These are phyloP conservation scores for Plasmodium yoelii DNA, from an alignment of 169 alveolate genomes.

Conservation along the genomic window DNA sequence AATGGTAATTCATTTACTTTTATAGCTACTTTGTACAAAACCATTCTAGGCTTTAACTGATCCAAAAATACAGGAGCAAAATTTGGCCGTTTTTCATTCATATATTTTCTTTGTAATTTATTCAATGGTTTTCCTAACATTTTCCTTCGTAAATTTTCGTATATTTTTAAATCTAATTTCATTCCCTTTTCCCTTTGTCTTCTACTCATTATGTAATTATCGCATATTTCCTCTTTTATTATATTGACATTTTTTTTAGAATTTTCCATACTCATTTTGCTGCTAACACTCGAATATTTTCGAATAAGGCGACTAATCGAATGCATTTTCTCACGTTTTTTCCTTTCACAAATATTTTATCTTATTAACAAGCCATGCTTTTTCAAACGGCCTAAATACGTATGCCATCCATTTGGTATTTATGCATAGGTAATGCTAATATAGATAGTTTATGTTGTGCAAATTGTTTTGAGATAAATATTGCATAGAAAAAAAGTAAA, in stretches of 20 bases:
- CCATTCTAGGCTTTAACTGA: constrained; percentile 82
- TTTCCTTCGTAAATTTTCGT: constrained; percentile 47
- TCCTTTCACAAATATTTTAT: neutral
- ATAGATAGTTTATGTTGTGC: neutral
- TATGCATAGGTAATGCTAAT: neutral
- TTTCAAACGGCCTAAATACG: neutral
- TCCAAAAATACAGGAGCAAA: constrained; percentile 83
- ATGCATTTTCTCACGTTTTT: constrained; percentile 23
- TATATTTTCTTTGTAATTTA: constrained; percentile 66
- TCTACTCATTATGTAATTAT: constrained; percentile 29
- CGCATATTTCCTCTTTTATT: constrained; percentile 6
- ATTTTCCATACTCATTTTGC: constrained; percentile 23
- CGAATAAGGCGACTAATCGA: constrained; percentile 8
- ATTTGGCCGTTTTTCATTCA: constrained; percentile 70
- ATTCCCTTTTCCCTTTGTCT: constrained; percentile 49
- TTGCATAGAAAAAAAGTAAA: neutral
- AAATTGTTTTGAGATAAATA: neutral
- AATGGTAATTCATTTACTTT: constrained; percentile 65
- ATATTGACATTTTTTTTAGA: constrained; percentile 20
- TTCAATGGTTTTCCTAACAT: constrained; percentile 73
- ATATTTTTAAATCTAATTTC: constrained; percentile 58
- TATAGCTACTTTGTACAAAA: constrained; percentile 60
- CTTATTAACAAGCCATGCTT: neutral
- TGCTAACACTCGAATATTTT: constrained; percentile 27
- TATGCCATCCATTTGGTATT: neutral